A percentile compares a stretch with the other conserved stretches of the same genome.
phyloP scores from a whole-genome alignment of 2,329 filamentous ascomycete species.

The Clonostachys solani region DNA sequence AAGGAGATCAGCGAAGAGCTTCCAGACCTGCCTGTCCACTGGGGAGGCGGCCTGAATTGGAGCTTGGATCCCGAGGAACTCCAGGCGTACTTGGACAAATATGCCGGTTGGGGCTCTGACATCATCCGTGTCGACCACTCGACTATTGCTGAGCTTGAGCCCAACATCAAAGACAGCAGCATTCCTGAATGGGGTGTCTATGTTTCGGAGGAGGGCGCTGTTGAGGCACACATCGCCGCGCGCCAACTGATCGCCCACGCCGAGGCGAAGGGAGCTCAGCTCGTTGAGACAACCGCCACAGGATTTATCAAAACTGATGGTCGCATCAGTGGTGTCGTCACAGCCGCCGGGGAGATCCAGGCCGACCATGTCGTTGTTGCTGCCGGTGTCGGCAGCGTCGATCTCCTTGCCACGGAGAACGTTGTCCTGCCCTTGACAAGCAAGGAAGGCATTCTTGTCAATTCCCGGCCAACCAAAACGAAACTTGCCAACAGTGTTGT shows the following conservation, averaged over 20 bases:
- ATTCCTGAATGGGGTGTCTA: slow-evolving; percentile 14
- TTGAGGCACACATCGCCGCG: slow-evolving; percentile 19
- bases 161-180: slow-evolving; percentile 6
- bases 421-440: slow-evolving; percentile 13
- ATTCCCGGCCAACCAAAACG: slow-evolving; percentile 13
- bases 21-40: slow-evolving; percentile 14
- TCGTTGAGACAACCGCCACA: slow-evolving; percentile 7
- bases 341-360: slow-evolving; percentile 3
- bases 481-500: slow-evolving; percentile 12
- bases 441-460: slow-evolving; percentile 17
- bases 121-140: slow-evolving; percentile 10
- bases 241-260: slow-evolving; percentile 11
- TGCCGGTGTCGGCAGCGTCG: slow-evolving; percentile 17
- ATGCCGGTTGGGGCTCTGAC: slow-evolving; percentile 17
- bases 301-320: slow-evolving; percentile 7
- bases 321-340: slow-evolving; percentile 9
- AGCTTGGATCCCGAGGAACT: slow-evolving; percentile 14
- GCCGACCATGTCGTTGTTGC: slow-evolving; percentile 22
- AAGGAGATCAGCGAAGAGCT: slow-evolving; percentile 11
- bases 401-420: slow-evolving; percentile 13
- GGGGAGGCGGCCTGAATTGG: slow-evolving; percentile 16
- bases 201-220: slow-evolving; percentile 15
- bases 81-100: slow-evolving; percentile 6
- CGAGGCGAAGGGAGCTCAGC: slow-evolving; percentile 6
- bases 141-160: slow-evolving; percentile 12